phyloP scores from a whole-genome alignment of 768 basidiomycete species.

The Suillus fuscotomentosus region DNA sequence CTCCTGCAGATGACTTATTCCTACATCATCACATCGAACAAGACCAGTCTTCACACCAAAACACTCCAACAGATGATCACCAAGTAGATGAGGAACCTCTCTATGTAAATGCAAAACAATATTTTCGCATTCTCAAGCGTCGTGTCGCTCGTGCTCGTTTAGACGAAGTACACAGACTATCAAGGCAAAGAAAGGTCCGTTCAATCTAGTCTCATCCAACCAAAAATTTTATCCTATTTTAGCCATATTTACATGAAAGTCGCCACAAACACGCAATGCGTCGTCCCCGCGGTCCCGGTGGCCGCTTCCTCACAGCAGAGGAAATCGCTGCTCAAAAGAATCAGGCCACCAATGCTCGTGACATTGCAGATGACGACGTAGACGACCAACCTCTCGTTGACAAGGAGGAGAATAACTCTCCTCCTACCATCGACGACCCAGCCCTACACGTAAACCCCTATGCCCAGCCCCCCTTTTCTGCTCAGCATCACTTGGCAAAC shows the following conservation, averaged over 20 bases:
- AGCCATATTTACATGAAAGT: slow-evolving; percentile 99
- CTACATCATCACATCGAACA: slow-evolving; percentile 26
- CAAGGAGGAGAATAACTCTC: slow-evolving; percentile 19
- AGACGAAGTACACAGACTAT: slow-evolving; percentile 92
- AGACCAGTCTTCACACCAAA: slow-evolving; percentile 7
- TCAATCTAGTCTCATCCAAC: neutral
- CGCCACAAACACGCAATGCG: slow-evolving; percentile 98
- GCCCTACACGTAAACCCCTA: slow-evolving; percentile 24
- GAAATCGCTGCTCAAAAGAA: slow-evolving; percentile 86
- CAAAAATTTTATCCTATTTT: slow-evolving; percentile 8
- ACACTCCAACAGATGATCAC: slow-evolving; percentile 29
- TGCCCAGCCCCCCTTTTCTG: slow-evolving; percentile 16
- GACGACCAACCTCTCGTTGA: slow-evolving; percentile 14
- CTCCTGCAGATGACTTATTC: slow-evolving; percentile 30
- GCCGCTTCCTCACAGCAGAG: slow-evolving; percentile 94
- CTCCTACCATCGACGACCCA: slow-evolving; percentile 18
- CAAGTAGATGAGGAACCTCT: slow-evolving; percentile 92
- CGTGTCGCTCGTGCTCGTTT: slow-evolving; percentile 87
- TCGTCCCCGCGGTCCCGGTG: slow-evolving; percentile 94
- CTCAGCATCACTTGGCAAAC: slow-evolving; percentile 17
- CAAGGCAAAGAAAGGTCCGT: slow-evolving; percentile 85
- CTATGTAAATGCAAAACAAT: slow-evolving; percentile 99
- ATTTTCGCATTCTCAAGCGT: slow-evolving; percentile 96
- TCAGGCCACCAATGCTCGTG: slow-evolving; percentile 39
- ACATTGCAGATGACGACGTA: slow-evolving; percentile 41